A percentile compares a stretch with the other conserved stretches of the same genome.
Conservation (phyloP, 2,329 filamentous ascomycete genomes). For the Xylaria sp. region DNA sequence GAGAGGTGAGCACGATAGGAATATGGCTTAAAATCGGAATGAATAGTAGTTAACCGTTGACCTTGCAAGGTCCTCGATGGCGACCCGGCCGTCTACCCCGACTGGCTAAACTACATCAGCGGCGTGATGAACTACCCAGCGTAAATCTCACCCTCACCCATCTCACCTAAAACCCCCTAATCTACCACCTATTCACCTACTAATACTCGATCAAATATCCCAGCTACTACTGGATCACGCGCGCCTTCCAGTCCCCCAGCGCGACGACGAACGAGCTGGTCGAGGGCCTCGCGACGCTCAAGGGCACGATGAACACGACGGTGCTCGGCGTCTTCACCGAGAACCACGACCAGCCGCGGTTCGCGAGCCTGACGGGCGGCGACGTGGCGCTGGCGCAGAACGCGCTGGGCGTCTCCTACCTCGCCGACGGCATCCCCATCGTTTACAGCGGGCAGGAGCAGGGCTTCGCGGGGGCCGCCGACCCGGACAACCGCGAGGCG, state of each 20-base stretch:
- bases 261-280: constrained; percentile 41
- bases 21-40: background rate
- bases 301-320: constrained; percentile 41
- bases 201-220: background rate
- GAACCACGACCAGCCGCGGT: constrained; percentile 62
- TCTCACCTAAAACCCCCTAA: background rate
- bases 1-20: constrained; percentile 51
- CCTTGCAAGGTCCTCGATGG: constrained; percentile 45
- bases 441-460: constrained; percentile 70
- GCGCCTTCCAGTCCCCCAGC: constrained; percentile 37
- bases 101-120: constrained; percentile 57
- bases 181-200: background rate
- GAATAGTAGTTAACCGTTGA: background rate
- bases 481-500: constrained; percentile 58
- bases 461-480: constrained; percentile 52
- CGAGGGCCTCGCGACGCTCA: constrained; percentile 34
- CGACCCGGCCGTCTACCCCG: constrained; percentile 51
- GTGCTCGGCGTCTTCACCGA: constrained; percentile 57
- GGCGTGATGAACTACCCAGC: constrained; percentile 63
- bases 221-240: constrained; percentile 46
- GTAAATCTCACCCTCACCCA: background rate
- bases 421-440: constrained; percentile 64
- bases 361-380: constrained; percentile 51
- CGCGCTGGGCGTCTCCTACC: constrained; percentile 62
- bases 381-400: constrained; percentile 63